A percentile compares a stretch with the other conserved stretches of the same genome.
Conservation (phyloP, 2,329 filamentous ascomycete species). For the Verticillium alfalfae region DNA sequence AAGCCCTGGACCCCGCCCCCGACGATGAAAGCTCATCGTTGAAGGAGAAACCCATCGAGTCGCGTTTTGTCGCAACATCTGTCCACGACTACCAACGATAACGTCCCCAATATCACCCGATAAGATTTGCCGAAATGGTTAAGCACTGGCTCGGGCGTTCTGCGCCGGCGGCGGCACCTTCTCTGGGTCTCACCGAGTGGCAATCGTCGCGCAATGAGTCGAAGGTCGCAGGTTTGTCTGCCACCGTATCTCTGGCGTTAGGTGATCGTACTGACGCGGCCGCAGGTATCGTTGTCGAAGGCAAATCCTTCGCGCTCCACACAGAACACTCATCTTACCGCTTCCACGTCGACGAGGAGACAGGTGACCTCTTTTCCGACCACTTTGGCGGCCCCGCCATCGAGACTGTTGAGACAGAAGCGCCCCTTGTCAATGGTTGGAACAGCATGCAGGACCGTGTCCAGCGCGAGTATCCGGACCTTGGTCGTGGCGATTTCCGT, state of each 20-base stretch:
- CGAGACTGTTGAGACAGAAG: constrained; percentile 37
- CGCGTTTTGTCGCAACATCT: background rate
- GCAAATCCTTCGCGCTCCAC: constrained; percentile 50
- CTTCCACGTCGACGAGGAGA: constrained; percentile 54
- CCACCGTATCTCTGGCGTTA: background rate
- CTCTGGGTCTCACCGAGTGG: background rate
- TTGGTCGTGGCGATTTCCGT: constrained; percentile 59
- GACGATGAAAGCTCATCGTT: background rate
- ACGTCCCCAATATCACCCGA: background rate
- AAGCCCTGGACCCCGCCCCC: background rate
- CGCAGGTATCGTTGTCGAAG: constrained; percentile 46
- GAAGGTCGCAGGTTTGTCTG: background rate
- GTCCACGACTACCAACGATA: background rate
- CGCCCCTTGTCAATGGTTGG: constrained; percentile 49
- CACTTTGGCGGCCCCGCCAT: constrained; percentile 49
- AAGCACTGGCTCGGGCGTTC: background rate
- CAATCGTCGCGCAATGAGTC: background rate
- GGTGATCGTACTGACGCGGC: background rate
- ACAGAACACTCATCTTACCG: constrained; percentile 54
- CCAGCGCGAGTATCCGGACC: constrained; percentile 58
- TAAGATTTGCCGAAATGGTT: background rate
- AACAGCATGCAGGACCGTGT: constrained; percentile 38
- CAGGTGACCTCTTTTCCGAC: constrained; percentile 52
- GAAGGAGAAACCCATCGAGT: background rate
- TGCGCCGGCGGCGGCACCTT: background rate